Conservation (phyloP, 306 rosid genomes). For the Hylodesmum podocarpum region DNA sequence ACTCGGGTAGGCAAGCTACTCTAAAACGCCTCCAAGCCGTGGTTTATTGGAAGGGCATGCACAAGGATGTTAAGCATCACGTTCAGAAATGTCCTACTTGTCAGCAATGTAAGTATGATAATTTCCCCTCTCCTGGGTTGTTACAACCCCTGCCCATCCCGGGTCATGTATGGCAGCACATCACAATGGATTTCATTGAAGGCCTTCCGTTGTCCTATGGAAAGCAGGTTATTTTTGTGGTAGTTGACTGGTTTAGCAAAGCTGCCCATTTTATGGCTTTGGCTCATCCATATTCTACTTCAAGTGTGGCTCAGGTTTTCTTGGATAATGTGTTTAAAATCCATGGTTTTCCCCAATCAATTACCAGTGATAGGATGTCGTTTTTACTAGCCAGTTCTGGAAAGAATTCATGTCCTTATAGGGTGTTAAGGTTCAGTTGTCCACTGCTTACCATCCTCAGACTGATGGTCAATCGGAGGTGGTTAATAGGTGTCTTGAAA, state of each 20-base stretch:
- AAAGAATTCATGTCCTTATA: too few species aligned
- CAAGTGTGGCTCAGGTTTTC: background rate
- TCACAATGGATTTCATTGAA: background rate
- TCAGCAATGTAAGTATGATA: background rate
- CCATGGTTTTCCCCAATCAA: background rate
- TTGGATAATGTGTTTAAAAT: background rate
- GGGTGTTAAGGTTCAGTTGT: background rate
- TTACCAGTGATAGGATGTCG: background rate
- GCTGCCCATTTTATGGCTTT: too few species aligned
- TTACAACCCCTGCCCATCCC: background rate
- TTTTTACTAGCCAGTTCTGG: too few species aligned
- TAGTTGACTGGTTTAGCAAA: too few species aligned
- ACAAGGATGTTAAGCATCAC: background rate
- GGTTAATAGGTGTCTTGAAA: too few species aligned
- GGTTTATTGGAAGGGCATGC: background rate
- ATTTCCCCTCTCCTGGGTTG: background rate
- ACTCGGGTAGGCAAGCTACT: too few species aligned
- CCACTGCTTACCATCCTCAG: background rate
- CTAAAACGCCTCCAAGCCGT: too few species aligned
- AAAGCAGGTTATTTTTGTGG: too few species aligned
- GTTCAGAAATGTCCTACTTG: background rate
- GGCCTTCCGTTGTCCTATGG: background rate
- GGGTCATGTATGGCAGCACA: background rate
- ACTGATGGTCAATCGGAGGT: too few species aligned
- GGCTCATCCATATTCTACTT: too few species aligned